phyloP scores from a whole-genome alignment of 2,329 filamentous ascomycete genomes.

The Botrytis deweyae region DNA sequence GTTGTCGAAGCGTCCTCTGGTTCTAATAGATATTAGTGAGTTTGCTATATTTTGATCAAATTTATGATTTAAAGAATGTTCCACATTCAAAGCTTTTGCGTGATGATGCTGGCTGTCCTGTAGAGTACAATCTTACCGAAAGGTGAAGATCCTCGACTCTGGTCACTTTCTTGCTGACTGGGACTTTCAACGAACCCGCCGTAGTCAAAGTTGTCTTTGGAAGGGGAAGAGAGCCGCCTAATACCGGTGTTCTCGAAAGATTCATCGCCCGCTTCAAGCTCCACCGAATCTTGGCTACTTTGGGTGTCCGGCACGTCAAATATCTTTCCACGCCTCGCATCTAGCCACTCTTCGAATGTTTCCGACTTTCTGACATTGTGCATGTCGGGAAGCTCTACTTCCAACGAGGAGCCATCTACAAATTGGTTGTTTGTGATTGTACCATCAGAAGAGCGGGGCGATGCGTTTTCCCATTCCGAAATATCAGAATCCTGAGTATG shows the following conservation, averaged over 20 bases:
- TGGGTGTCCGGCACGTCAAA: not conserved
- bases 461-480: not conserved
- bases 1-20: conserved; percentile 37
- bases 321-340: conserved; percentile 7
- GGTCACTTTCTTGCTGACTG: conserved; percentile 15
- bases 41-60: not conserved
- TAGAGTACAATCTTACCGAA: conserved; percentile 25
- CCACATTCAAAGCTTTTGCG: not conserved
- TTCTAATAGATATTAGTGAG: conserved; percentile 26
- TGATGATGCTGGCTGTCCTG: not conserved
- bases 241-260: conserved; percentile 6
- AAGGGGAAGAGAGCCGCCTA: conserved; percentile 22
- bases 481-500: not conserved
- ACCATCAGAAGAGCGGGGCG: not conserved
- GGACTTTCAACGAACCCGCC: conserved; percentile 35
- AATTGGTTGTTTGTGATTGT: not conserved
- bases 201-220: conserved; percentile 36
- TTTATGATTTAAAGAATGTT: not conserved
- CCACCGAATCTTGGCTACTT: conserved; percentile 12
- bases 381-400: not conserved
- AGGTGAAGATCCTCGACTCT: conserved; percentile 26
- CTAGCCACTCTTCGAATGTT: conserved; percentile 9
- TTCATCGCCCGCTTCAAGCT: conserved; percentile 9
- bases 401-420: not conserved
- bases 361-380: not conserved